Evolutionary conservation across 345 rosid species (phyloP), one percentile per base, ranked within the genome.

Genomic region (Capsella bursapastoris): DNA sequence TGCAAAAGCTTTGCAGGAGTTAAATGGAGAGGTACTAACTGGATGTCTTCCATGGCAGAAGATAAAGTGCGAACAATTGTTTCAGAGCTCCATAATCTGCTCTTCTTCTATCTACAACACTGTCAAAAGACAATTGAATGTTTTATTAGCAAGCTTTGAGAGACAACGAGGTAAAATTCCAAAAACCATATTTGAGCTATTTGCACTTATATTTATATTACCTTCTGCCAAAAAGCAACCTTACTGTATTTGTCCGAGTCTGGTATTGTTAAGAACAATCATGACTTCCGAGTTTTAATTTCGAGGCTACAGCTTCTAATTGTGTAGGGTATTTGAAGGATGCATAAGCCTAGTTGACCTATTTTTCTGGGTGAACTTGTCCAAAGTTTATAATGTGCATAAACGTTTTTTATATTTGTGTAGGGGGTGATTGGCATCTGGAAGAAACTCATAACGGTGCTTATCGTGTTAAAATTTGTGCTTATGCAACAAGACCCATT

Each of bases 1-100:
- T 34, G 96, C 98, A 45, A 88, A 82, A 84, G 98, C 98, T 68
- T 76, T 91, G 87, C 85, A 93, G 79, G 93, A 88, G 73, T 76
- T 93, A 50, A 84, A 87, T 63, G 93, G 96, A 55, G 84, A 84
- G 71, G 90, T 82, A 18, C 72, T 89, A 70, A 84, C 88, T 78
- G 92, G 91, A 51, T 85, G 82, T 73, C 76, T 80, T 45, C 74
- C 91, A 4, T 91, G 98, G 98, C 98, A 93, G 79, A 91, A 86
- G 82, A 82, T 93, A 57, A 79, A 74, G 66, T 91, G 92, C 71
- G 90, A 89, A 80, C 94, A 76, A 73, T 63, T 82, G 78, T 93
- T 93, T 80, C 94, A 89, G 59, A 91, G 86, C 72, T 84, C 96
- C 55, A 75, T 91, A 66, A 81, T 86, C 68, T 93, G 97, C 68